Percentiles rank a stretch among this genome's conserved stretches.
phyloP scores from a whole-genome alignment of 2,329 filamentous ascomycete genomes.

The Eutypa lata region DNA sequence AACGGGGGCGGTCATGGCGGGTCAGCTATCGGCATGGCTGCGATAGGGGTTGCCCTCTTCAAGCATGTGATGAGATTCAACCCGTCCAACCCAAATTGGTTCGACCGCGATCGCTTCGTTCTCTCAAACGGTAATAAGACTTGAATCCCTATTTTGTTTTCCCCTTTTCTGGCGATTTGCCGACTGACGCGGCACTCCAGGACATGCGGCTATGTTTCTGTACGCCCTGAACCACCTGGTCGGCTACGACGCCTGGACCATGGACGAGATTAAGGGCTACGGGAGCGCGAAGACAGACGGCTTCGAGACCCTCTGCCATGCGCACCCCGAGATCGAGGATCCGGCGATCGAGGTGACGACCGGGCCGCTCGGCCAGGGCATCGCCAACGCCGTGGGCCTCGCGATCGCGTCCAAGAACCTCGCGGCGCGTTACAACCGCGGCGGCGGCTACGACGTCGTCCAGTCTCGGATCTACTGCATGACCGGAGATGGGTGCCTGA shows the following conservation, averaged over 20 bases:
- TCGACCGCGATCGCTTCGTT: slow-evolving; percentile 25
- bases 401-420: slow-evolving; percentile 54
- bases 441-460: slow-evolving; percentile 45
- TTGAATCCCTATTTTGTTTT: neutral
- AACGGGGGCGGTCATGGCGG: slow-evolving; percentile 1
- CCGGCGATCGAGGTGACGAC: slow-evolving; percentile 57
- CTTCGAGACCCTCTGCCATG: neutral
- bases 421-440: slow-evolving; percentile 47
- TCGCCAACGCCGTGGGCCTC: slow-evolving; percentile 55
- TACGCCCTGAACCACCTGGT: neutral
- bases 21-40: neutral
- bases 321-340: slow-evolving; percentile 38
- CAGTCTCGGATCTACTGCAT: slow-evolving; percentile 51
- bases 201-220: slow-evolving; percentile 10
- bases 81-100: slow-evolving; percentile 17
- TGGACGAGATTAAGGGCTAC: neutral
- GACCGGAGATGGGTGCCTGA: slow-evolving; percentile 52
- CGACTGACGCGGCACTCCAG: slow-evolving; percentile 8
- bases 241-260: neutral
- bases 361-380: slow-evolving; percentile 53
- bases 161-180: neutral
- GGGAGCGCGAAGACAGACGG: neutral
- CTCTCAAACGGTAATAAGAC: slow-evolving; percentile 1
- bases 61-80: no score
- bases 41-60: no score